Base-by-base conservation (phyloP, 2,329 filamentous ascomycete species). In the Teratosphaeria epicoccoides region DNA sequence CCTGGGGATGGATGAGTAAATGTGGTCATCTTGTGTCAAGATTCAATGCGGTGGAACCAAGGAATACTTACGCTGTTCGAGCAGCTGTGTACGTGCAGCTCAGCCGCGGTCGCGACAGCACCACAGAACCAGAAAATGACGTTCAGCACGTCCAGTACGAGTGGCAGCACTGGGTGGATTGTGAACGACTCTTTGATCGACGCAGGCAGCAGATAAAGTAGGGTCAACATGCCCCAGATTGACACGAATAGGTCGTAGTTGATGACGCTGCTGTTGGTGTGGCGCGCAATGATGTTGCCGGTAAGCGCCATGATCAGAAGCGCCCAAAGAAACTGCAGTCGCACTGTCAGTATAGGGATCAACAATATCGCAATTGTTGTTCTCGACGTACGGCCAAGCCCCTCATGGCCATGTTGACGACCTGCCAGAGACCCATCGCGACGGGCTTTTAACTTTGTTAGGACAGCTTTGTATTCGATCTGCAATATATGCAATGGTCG, bases 41-140 rank as follows among this genome's bases (percentile, higher is more conserved):
- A 22, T 33, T 11, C 25, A 1, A 40, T 23, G 23, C 23, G 49
- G 28, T 6, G 23, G n/a, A n/a, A n/a, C n/a, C n/a, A n/a, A n/a
- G n/a, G n/a, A n/a, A n/a, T 22, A 71, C 77, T 59, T 71, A 81
- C 79, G 46, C 49, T 20, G 62, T 82, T 79, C 60, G 73, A 73
- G 71, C 87, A 91, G 75, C 85, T 82, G 65, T 82, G 80, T 6
- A 77, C 80, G n/a, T 72, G 69, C 7, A 90, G 76, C 68, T 83
- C 82, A 23, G 84, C 83, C 4, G 87, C 79, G 43, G 87, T 75
- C 9, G 87, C 85, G 54, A 90, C 75, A 55, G 78, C 85, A 51
- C 73, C 78, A 66, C 87, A 82, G 63, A 89, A 81, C 58, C 80
- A 83, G 73, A 90, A 85, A 50, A 89, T 66, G 2, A 78, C 73